A percentile compares a stretch with the other conserved stretches of the same genome.
Evolutionary conservation across 768 basidiomycete genomes (phyloP).

Genomic region (Cystobasidiopsis lactophilus): DNA sequence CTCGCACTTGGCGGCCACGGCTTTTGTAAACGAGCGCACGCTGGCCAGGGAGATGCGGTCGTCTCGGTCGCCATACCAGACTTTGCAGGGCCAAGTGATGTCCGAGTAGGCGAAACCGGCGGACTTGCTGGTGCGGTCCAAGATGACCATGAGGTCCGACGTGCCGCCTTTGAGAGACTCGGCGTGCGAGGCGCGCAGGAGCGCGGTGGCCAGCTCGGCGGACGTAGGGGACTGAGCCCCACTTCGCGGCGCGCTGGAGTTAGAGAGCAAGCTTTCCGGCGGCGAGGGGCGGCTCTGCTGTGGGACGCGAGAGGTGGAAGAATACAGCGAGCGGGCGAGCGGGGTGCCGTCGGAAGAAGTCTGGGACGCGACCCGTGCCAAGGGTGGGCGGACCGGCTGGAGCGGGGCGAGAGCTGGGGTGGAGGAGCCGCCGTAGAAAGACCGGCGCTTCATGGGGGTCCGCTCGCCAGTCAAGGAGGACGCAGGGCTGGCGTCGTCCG

Average conservation of each 20-base stretch:
- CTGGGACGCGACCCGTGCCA: neutral
- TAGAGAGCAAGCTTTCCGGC: neutral
- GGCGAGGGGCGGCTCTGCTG: neutral
- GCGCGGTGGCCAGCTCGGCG: constrained; percentile 49
- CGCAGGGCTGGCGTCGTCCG: too few species aligned
- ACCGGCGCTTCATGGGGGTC: neutral
- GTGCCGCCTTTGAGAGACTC: constrained; percentile 82
- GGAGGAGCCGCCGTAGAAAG: neutral
- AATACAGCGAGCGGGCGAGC: neutral
- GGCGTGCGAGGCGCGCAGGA: constrained; percentile 83
- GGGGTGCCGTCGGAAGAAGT: neutral
- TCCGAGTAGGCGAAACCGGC: constrained; percentile 78
- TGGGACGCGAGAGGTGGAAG: neutral
- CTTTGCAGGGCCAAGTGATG: constrained; percentile 49
- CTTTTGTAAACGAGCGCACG: constrained; percentile 70
- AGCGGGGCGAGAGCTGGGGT: neutral
- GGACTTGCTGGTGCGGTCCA: constrained; percentile 51
- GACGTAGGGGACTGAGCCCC: constrained; percentile 17
- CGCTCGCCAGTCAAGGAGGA: too few species aligned
- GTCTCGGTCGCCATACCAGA: constrained; percentile 87
- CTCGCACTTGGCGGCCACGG: constrained; percentile 51
- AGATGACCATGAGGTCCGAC: constrained; percentile 69
- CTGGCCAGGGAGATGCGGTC: constrained; percentile 82
- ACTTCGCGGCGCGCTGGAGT: neutral
- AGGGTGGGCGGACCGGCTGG: neutral